phyloP scores from a whole-genome alignment of 345 rosid genomes.

The Hypericum androsaemum region DNA sequence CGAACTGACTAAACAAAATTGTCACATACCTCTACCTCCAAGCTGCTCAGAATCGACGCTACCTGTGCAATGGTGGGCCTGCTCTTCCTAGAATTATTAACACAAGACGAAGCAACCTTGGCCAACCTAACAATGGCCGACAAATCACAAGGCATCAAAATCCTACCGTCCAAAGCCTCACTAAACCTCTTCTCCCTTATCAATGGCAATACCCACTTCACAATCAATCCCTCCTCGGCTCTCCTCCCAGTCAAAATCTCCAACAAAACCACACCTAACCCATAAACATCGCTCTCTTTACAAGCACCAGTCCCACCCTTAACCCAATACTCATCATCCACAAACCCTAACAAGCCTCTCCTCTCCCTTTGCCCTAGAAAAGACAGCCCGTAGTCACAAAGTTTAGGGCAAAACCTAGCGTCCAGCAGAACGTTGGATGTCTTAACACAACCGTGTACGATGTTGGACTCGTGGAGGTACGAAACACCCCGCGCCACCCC shows the following conservation, averaged over 20 bases:
- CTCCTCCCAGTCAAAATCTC: constrained; percentile 75
- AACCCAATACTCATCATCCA: constrained; percentile 56
- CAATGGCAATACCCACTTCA: constrained; percentile 73
- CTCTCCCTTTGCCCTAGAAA: constrained; percentile 48
- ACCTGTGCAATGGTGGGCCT: constrained; percentile 56
- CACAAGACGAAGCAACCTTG: constrained; percentile 78
- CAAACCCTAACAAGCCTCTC: constrained; percentile 37
- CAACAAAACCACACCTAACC: constrained; percentile 69
- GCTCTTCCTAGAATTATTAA: constrained; percentile 53
- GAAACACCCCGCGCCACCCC: constrained; percentile 66
- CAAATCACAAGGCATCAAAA: constrained; percentile 35
- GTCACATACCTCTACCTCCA: constrained; percentile 32
- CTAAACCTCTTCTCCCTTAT: constrained; percentile 45
- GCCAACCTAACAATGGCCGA: constrained; percentile 53
- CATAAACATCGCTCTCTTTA: constrained; percentile 69
- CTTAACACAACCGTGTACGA: constrained; percentile 60
- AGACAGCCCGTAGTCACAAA: constrained; percentile 62
- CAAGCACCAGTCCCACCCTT: constrained; percentile 25
- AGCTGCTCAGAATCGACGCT: constrained; percentile 50
- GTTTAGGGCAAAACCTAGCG: constrained; percentile 29
- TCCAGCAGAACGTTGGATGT: constrained; percentile 61
- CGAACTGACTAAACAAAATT: no score
- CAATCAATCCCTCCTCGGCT: constrained; percentile 52
- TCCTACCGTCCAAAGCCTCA: constrained; percentile 56
- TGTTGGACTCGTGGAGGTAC: constrained; percentile 53